phyloP scores from a whole-genome alignment of 2,329 filamentous ascomycete genomes.

The Magnaporthiopsis rhizophila region DNA sequence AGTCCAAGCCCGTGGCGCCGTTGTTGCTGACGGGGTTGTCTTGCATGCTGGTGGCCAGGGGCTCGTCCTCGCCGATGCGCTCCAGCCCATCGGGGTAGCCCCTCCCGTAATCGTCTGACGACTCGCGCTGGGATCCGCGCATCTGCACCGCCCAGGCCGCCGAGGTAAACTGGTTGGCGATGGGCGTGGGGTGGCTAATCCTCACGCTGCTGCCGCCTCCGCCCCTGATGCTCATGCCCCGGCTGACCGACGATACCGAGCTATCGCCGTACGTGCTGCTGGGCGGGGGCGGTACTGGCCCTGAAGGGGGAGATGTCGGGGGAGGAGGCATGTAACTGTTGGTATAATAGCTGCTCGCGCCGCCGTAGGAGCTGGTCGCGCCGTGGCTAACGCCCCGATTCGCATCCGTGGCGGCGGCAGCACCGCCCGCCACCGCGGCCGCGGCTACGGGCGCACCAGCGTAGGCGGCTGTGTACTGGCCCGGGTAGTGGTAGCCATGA shows the following conservation, averaged over 20 bases:
- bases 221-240: not conserved
- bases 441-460: slow-evolving; percentile 12
- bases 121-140: slow-evolving; percentile 26
- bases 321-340: slow-evolving; percentile 7
- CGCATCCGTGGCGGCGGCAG: not conserved
- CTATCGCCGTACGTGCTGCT: slow-evolving; percentile 4
- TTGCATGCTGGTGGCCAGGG: slow-evolving; percentile 19
- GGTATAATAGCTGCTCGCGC: slow-evolving; percentile 3
- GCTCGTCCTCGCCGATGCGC: slow-evolving; percentile 28
- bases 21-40: slow-evolving; percentile 5
- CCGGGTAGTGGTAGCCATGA: slow-evolving; percentile 14
- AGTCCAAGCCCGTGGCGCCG: slow-evolving; percentile 8
- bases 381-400: slow-evolving; percentile 5
- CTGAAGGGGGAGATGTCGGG: not conserved
- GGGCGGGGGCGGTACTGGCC: slow-evolving; percentile 10
- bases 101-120: slow-evolving; percentile 36
- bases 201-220: not conserved
- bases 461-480: slow-evolving; percentile 17
- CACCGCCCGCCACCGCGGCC: slow-evolving; percentile 7
- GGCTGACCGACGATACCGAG: not conserved
- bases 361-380: not conserved
- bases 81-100: slow-evolving; percentile 33
- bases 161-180: not conserved
- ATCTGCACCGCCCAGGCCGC: not conserved
- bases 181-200: not conserved